phyloP scores from a whole-genome alignment of 495 filamentous ascomycete genomes.

The Neurospora pannonica region DNA sequence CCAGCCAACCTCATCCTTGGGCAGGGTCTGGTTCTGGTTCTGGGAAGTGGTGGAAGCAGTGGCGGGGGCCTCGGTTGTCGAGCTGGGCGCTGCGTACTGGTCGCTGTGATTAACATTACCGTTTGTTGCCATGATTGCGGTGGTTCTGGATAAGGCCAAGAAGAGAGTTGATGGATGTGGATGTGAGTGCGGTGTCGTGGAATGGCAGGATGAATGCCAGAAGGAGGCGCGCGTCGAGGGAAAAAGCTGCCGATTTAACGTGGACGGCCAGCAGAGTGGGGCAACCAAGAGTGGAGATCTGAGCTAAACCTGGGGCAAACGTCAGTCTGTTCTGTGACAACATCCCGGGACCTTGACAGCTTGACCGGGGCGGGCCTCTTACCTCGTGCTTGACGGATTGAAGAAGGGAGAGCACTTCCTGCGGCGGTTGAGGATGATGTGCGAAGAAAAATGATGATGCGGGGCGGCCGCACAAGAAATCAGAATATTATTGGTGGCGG shows the following conservation, averaged over 20 bases:
- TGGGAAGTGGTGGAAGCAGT: conserved; percentile 7
- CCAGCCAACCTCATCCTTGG: conserved; percentile 92
- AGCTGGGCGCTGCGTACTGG: conserved; percentile 23
- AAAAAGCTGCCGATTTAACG: not conserved
- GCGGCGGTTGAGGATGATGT: not conserved
- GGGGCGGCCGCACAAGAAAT: not conserved
- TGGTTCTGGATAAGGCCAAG: not conserved
- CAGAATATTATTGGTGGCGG: not conserved
- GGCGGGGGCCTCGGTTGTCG: conserved; percentile 14
- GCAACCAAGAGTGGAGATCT: not conserved
- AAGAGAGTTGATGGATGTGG: not conserved
- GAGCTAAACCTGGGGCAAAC: not conserved
- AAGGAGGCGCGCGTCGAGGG: conserved; percentile 9
- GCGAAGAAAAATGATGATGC: not conserved
- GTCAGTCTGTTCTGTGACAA: not conserved
- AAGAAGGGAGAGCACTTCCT: not conserved
- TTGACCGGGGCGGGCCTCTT: not conserved
- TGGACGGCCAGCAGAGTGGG: not conserved
- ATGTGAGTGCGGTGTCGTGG: conserved; percentile 3
- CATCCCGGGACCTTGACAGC: not conserved
- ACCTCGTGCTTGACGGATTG: not conserved
- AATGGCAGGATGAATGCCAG: conserved; percentile 3
- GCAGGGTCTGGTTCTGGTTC: conserved; percentile 22
- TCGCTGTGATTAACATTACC: conserved; percentile 29
- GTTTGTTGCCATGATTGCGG: conserved; percentile 41